Evolutionary conservation across 1,139 yeast species (phyloP).

Genomic region (Hyphopichia pseudoburtonii): DNA sequence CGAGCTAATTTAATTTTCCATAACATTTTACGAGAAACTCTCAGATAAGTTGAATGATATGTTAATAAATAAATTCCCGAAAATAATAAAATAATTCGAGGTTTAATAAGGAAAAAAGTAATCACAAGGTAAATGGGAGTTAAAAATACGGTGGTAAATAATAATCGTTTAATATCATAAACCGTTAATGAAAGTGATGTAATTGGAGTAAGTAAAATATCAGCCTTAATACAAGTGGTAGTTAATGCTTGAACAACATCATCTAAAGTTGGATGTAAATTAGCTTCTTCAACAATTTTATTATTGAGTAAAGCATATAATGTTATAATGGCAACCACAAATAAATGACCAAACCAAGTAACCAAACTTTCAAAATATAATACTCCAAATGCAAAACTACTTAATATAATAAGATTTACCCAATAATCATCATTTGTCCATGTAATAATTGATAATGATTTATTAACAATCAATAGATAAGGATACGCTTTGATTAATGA

Average conservation of each 20-base stretch:
- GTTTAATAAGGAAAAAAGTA: conserved; percentile 66
- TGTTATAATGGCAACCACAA: conserved; percentile 66
- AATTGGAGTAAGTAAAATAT: conserved; percentile 74
- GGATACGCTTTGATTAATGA: conserved; percentile 84
- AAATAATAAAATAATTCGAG: conserved; percentile 63
- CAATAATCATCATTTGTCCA: conserved; percentile 91
- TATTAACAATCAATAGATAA: conserved; percentile 70
- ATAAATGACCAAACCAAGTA: conserved; percentile 77
- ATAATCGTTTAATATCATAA: conserved; percentile 73
- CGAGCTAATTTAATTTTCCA: conserved; percentile 82
- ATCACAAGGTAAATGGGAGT: conserved; percentile 80
- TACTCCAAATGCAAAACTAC: conserved; percentile 57
- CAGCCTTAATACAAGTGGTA: conserved; percentile 72
- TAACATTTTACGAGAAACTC: conserved; percentile 74
- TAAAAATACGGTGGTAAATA: conserved; percentile 80
- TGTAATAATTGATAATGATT: conserved; percentile 68
- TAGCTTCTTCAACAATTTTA: conserved; percentile 51
- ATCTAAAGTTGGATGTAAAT: conserved; percentile 77
- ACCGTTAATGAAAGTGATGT: conserved; percentile 69
- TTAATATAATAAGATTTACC: conserved; percentile 65
- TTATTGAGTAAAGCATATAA: conserved; percentile 64
- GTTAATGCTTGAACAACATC: conserved; percentile 83
- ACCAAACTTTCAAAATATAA: conserved; percentile 73
- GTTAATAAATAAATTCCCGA: conserved; percentile 67
- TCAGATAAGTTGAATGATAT: conserved; percentile 83